phyloP scores from a whole-genome alignment of 495 filamentous ascomycete species.

The Talaromyces proteolyticus region DNA sequence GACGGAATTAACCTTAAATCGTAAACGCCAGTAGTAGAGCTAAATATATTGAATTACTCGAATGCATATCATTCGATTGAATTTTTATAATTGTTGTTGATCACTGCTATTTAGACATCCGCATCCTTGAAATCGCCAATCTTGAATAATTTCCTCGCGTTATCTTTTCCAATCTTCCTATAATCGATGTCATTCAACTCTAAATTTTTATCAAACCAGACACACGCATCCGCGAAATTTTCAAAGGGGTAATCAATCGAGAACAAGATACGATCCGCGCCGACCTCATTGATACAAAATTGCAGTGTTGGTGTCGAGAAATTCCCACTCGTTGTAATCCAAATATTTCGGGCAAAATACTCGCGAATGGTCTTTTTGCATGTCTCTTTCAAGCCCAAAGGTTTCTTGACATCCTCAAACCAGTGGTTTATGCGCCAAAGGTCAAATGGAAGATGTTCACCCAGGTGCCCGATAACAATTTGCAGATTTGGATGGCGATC shows the following conservation, averaged over 20 bases:
- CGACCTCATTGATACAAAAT: conserved; percentile 40
- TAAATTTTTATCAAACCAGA: conserved; percentile 45
- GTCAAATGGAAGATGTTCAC: conserved; percentile 60
- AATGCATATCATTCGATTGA: neutral
- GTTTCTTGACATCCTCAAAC: conserved; percentile 43
- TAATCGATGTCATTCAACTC: conserved; percentile 37
- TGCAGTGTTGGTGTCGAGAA: conserved; percentile 52
- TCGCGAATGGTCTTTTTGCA: conserved; percentile 48
- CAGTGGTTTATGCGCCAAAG: conserved; percentile 57
- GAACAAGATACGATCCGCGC: conserved; percentile 39
- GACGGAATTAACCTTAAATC: no score
- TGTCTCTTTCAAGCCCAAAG: conserved; percentile 33
- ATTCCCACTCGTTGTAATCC: conserved; percentile 58
- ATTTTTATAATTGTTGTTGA: neutral
- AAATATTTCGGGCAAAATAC: conserved; percentile 57
- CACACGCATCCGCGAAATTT: conserved; percentile 45
- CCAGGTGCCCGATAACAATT: conserved; percentile 61
- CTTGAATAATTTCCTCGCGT: conserved; percentile 49
- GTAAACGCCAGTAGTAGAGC: no score
- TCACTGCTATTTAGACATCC: neutral
- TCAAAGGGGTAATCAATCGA: conserved; percentile 49
- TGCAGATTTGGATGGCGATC: conserved; percentile 49
- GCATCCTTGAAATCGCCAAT: conserved; percentile 36
- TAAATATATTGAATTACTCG: no score
- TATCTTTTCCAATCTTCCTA: conserved; percentile 44